Evolutionary conservation across 2,329 filamentous ascomycete species (phyloP).

Genomic region (Arthrobotrys musiformis): DNA sequence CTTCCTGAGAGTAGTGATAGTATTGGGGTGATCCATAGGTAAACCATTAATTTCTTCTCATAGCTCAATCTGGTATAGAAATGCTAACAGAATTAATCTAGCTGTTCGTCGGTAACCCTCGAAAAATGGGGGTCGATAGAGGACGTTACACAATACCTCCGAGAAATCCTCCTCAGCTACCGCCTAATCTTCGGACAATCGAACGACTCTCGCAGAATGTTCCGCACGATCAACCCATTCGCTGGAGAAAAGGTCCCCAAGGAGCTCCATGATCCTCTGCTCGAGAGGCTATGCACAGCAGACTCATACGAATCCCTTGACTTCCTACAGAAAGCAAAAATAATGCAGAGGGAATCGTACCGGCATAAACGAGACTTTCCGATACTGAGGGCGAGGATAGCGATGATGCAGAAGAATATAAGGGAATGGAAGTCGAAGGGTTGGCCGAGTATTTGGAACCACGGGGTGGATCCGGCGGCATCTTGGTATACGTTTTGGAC

Average conservation of each 20-base stretch:
- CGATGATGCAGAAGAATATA: conserved; percentile 17
- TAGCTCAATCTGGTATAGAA: not conserved
- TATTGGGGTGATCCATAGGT: conserved; percentile 27
- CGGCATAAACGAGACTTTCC: conserved; percentile 29
- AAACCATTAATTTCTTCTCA: not conserved
- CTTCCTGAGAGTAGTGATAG: conserved; percentile 11
- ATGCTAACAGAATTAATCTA: not conserved
- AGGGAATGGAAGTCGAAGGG: conserved; percentile 17
- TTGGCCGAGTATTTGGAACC: conserved; percentile 24
- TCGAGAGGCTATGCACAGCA: conserved; percentile 11
- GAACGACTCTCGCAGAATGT: not conserved
- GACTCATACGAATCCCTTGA: not conserved
- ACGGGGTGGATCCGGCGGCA: conserved; percentile 25
- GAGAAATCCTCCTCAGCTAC: conserved; percentile 24
- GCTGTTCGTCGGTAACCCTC: not conserved
- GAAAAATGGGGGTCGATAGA: conserved; percentile 21
- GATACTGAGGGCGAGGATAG: conserved; percentile 20
- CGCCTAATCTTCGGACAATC: conserved; percentile 24
- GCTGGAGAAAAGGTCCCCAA: not conserved
- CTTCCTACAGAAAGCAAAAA: not conserved
- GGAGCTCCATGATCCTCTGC: conserved; percentile 3
- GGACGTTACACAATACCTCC: conserved; percentile 1
- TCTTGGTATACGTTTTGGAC: conserved; percentile 33
- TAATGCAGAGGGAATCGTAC: conserved; percentile 18
- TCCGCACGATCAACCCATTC: conserved; percentile 5